Evolutionary conservation across 176 grass and related monocot species (phyloP).

Genomic region (Aegilops speltoides): DNA sequence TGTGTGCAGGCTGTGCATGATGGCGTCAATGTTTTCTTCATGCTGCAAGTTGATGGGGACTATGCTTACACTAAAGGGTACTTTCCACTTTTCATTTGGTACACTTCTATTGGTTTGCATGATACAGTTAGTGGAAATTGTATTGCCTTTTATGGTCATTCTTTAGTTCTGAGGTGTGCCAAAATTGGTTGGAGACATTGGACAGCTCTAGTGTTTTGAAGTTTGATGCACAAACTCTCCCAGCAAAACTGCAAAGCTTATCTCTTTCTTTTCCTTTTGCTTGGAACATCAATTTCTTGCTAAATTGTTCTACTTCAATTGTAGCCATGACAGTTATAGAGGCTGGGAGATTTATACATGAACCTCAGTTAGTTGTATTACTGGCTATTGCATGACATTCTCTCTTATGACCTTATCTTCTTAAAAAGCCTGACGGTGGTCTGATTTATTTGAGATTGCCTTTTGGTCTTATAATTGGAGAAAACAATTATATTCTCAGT

Average conservation of each 20-base stretch:
- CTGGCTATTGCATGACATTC: neutral
- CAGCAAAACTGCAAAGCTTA: neutral
- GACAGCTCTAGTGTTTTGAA: slow-evolving; percentile 12
- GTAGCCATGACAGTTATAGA: neutral
- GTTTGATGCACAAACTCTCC: neutral
- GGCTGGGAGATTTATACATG: neutral
- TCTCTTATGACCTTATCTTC: slow-evolving; percentile 19
- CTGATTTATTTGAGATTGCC: neutral
- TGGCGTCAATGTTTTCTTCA: slow-evolving; percentile 81
- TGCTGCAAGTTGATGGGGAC: slow-evolving; percentile 86
- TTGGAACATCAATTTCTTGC: neutral
- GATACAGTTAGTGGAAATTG: slow-evolving; percentile 22
- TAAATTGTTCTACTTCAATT: neutral
- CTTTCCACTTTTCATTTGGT: slow-evolving; percentile 30
- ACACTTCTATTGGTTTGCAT: neutral
- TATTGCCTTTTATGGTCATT: slow-evolving; percentile 20
- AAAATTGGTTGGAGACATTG: slow-evolving; percentile 15
- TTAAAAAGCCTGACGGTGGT: neutral
- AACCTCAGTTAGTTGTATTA: neutral
- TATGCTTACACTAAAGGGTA: slow-evolving; percentile 89
- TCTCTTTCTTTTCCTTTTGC: neutral
- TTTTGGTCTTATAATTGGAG: neutral
- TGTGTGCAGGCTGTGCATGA: slow-evolving; percentile 92
- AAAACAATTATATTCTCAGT: slow-evolving; percentile 6
- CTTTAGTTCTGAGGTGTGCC: slow-evolving; percentile 23